Conservation (phyloP, 495 filamentous ascomycete genomes). For the Parathielavia hyrcaniae region DNA sequence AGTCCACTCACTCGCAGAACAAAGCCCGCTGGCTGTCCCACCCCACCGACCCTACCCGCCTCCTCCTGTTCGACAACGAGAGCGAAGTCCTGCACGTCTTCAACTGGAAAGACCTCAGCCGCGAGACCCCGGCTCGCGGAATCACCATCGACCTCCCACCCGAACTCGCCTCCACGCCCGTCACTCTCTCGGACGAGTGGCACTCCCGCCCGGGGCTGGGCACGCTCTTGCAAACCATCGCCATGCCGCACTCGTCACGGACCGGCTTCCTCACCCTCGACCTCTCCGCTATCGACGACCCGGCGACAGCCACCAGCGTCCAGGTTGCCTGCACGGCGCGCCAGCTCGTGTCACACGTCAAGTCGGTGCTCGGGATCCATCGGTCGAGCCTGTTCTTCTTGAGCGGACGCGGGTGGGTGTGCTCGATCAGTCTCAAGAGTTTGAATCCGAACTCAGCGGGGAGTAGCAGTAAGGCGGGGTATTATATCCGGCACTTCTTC, state of each 20-base stretch:
- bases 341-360: slow-evolving; percentile 5
- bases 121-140: slow-evolving; percentile 3
- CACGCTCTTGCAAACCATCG: slow-evolving; percentile 9
- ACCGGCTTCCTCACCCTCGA: slow-evolving; percentile 20
- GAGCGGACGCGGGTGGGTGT: slow-evolving; percentile 22
- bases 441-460: background rate
- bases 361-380: slow-evolving; percentile 15
- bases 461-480: no score
- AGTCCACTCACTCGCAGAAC: background rate
- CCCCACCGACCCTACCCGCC: slow-evolving; percentile 8
- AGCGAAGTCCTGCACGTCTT: slow-evolving; percentile 14
- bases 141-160: slow-evolving; percentile 10
- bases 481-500: slow-evolving; percentile 24
- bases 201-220: slow-evolving; percentile 8
- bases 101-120: slow-evolving; percentile 11
- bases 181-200: slow-evolving; percentile 15
- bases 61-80: slow-evolving; percentile 12
- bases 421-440: slow-evolving; percentile 18
- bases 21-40: slow-evolving; percentile 16
- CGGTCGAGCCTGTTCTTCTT: slow-evolving; percentile 21
- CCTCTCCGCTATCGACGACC: background rate
- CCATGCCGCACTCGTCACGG: slow-evolving; percentile 1
- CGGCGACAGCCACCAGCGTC: background rate
- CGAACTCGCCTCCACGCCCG: slow-evolving; percentile 2
- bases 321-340: background rate